A percentile compares a stretch with the other conserved stretches of the same genome.
Evolutionary conservation across 371 early-diverging fungal species (phyloP).

Genomic region (Basidiobolus meristosporus): DNA sequence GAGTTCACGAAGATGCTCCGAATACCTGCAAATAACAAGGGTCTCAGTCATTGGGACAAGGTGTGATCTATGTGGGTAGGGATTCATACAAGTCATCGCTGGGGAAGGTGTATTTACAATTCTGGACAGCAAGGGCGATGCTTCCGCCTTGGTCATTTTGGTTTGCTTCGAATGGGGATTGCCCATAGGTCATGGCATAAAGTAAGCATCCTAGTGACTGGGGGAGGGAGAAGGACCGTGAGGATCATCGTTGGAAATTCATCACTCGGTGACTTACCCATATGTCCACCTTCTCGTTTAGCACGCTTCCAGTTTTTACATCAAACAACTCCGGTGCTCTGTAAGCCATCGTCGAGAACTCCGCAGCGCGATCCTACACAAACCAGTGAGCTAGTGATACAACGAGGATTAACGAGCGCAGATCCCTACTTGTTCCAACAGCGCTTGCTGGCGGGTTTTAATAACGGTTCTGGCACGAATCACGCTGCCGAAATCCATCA

Average conservation of each 20-base stretch:
- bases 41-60: constrained; percentile 1
- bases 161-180: constrained; percentile 55
- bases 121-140: constrained; percentile 47
- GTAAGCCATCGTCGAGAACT: constrained; percentile 54
- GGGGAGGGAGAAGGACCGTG: not conserved
- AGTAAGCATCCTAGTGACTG: constrained; percentile 52
- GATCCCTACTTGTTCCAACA: constrained; percentile 27
- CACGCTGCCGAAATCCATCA: constrained; percentile 67
- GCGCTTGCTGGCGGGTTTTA: constrained; percentile 32
- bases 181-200: constrained; percentile 52
- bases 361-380: constrained; percentile 43
- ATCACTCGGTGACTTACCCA: constrained; percentile 21
- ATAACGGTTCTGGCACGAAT: constrained; percentile 30
- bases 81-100: constrained; percentile 8
- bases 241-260: not conserved
- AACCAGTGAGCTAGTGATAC: not conserved
- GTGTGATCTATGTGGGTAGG: not conserved
- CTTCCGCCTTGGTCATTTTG: constrained; percentile 48
- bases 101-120: constrained; percentile 41
- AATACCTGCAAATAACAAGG: constrained; percentile 17
- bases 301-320: constrained; percentile 29
- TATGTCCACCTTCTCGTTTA: constrained; percentile 56
- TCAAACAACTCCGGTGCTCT: constrained; percentile 71
- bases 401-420: not conserved
- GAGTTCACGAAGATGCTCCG: constrained; percentile 30